Conservation (phyloP, 2,329 filamentous ascomycete species). For the Cercospora nicotianae region DNA sequence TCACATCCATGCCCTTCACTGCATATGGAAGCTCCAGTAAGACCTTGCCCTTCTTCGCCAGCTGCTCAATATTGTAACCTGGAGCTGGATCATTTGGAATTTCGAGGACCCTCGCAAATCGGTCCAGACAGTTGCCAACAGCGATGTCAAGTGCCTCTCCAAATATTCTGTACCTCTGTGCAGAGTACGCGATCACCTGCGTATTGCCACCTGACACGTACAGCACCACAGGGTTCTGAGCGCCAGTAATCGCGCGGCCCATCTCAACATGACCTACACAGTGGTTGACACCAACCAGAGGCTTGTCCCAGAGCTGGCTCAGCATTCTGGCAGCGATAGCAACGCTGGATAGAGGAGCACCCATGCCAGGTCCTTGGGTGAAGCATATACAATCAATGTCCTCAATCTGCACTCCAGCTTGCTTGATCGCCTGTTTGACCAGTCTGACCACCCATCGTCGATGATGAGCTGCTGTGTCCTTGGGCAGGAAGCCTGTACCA, state of each 20-base stretch:
- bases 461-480: slow-evolving; percentile 93
- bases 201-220: slow-evolving; percentile 97
- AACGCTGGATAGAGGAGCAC: slow-evolving; percentile 82
- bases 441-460: slow-evolving; percentile 78
- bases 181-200: slow-evolving; percentile 95
- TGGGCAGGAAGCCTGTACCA: slow-evolving; percentile 91
- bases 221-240: slow-evolving; percentile 86
- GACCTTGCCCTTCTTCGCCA: slow-evolving; percentile 71
- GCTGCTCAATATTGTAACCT: slow-evolving; percentile 95
- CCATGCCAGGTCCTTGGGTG: slow-evolving; percentile 95
- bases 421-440: slow-evolving; percentile 74
- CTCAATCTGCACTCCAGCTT: slow-evolving; percentile 60
- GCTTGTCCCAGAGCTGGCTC: slow-evolving; percentile 78
- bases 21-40: slow-evolving; percentile 89
- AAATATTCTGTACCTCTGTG: slow-evolving; percentile 94
- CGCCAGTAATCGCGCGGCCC: slow-evolving; percentile 89
- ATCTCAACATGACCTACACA: slow-evolving; percentile 99
- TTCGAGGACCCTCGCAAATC: slow-evolving; percentile 85
- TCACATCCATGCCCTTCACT: slow-evolving; percentile 98
- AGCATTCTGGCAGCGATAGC: slow-evolving; percentile 83
- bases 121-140: slow-evolving; percentile 94
- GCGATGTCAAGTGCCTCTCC: slow-evolving; percentile 97
- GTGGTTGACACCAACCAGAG: slow-evolving; percentile 94
- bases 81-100: slow-evolving; percentile 96
- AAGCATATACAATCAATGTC: slow-evolving; percentile 93